Conservation (phyloP, 176 grass and related monocot genomes). For the Neostapfia colusana region DNA sequence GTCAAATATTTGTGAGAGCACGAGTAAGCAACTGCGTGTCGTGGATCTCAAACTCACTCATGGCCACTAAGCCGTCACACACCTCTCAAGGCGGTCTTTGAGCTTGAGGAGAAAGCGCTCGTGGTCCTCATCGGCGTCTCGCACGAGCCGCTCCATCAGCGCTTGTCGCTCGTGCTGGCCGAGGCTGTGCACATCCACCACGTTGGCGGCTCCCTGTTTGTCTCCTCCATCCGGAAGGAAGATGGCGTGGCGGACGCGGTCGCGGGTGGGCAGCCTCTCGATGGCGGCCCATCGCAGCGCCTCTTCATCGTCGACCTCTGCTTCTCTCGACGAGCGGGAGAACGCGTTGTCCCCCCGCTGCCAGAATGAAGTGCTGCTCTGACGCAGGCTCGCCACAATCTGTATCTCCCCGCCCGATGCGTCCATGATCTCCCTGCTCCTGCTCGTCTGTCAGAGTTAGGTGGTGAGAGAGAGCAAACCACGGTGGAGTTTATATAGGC, state of each 20-base stretch:
- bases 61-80: neutral
- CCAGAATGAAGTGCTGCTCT: slow-evolving; percentile 54
- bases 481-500: too few species aligned
- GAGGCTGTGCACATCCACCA: slow-evolving; percentile 56
- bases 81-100: slow-evolving; percentile 78
- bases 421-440: neutral
- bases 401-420: slow-evolving; percentile 2
- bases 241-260: slow-evolving; percentile 68
- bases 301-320: slow-evolving; percentile 70
- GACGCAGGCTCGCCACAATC: slow-evolving; percentile 49
- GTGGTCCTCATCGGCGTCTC: slow-evolving; percentile 78
- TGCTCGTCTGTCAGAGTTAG: too few species aligned
- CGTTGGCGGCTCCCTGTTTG: neutral
- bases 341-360: slow-evolving; percentile 56
- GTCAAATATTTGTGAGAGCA: too few species aligned
- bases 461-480: too few species aligned
- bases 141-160: slow-evolving; percentile 63
- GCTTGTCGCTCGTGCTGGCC: slow-evolving; percentile 39
- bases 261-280: slow-evolving; percentile 81
- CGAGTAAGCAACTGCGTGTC: too few species aligned
- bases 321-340: slow-evolving; percentile 62
- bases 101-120: slow-evolving; percentile 85
- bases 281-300: slow-evolving; percentile 80
- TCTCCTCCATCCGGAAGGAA: slow-evolving; percentile 7
- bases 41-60: too few species aligned